phyloP scores from a whole-genome alignment of 164 flowering plant species.

The Berberis thunbergii region DNA sequence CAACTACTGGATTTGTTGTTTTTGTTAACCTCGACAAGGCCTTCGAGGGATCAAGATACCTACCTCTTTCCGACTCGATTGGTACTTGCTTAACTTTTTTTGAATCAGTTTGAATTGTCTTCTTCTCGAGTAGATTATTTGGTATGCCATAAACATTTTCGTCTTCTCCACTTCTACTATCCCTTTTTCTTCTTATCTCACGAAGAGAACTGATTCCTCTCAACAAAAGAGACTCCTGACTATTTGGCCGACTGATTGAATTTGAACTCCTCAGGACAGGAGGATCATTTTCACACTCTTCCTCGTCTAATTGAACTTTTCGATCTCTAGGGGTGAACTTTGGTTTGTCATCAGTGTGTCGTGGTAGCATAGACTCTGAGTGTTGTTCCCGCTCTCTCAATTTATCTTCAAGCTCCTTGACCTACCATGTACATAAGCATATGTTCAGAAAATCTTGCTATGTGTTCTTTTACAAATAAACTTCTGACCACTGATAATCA shows the following conservation, averaged over 20 bases:
- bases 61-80: constrained; percentile 22
- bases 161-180: constrained; percentile 38
- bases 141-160: constrained; percentile 31
- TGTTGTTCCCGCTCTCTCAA: constrained; percentile 36
- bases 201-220: constrained; percentile 30
- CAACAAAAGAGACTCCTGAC: constrained; percentile 29
- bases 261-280: constrained; percentile 40
- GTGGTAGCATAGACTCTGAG: constrained; percentile 6
- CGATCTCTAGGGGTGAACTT: constrained; percentile 34
- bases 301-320: constrained; percentile 23
- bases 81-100: constrained; percentile 22
- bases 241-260: constrained; percentile 32
- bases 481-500: too few relatives aligned
- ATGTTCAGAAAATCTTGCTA: not conserved
- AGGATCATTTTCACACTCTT: constrained; percentile 33
- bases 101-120: constrained; percentile 18
- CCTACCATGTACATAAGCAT: constrained; percentile 24
- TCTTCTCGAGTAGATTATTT: constrained; percentile 21
- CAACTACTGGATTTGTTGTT: constrained; percentile 20
- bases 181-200: constrained; percentile 44
- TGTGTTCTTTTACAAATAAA: not conserved
- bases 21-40: constrained; percentile 37
- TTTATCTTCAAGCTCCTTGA: constrained; percentile 65
- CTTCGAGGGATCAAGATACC: constrained; percentile 37
- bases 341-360: constrained; percentile 22